Conservation (phyloP, 2,329 filamentous ascomycete genomes). For the Microsporum audouinii region DNA sequence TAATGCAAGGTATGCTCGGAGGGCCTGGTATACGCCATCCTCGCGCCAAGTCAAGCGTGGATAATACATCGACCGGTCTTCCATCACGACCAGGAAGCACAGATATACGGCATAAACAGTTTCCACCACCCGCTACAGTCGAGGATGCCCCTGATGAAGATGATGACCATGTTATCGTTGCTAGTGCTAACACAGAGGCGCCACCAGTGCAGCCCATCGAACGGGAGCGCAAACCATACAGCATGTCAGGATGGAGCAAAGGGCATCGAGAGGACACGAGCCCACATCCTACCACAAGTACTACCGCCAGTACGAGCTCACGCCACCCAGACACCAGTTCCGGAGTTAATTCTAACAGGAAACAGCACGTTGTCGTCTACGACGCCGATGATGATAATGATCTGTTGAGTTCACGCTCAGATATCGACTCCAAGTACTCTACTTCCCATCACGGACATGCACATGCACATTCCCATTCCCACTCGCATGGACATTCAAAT, state of each 20-base stretch:
- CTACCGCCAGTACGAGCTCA: neutral
- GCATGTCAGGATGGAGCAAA: constrained; percentile 49
- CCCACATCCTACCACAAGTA: neutral
- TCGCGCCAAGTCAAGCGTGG: constrained; percentile 8
- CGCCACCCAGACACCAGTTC: neutral
- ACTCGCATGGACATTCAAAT: neutral
- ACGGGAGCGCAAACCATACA: constrained; percentile 55
- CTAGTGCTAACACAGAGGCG: neutral
- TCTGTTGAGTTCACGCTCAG: neutral
- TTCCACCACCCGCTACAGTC: constrained; percentile 12
- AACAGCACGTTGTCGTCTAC: neutral
- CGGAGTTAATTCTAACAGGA: neutral
- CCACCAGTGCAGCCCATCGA: constrained; percentile 42
- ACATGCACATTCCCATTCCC: neutral
- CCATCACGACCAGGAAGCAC: constrained; percentile 4
- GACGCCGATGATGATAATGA: neutral
- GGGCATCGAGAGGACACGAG: constrained; percentile 35
- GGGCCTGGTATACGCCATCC: constrained; percentile 19
- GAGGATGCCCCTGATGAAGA: constrained; percentile 33
- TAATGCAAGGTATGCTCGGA: constrained; percentile 28
- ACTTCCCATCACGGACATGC: neutral
- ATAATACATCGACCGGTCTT: neutral
- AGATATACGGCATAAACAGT: constrained; percentile 12
- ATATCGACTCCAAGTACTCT: neutral
- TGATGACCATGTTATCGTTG: constrained; percentile 19